phyloP scores from a whole-genome alignment of 2,329 filamentous ascomycete species.

The Aspergillus tamarii region DNA sequence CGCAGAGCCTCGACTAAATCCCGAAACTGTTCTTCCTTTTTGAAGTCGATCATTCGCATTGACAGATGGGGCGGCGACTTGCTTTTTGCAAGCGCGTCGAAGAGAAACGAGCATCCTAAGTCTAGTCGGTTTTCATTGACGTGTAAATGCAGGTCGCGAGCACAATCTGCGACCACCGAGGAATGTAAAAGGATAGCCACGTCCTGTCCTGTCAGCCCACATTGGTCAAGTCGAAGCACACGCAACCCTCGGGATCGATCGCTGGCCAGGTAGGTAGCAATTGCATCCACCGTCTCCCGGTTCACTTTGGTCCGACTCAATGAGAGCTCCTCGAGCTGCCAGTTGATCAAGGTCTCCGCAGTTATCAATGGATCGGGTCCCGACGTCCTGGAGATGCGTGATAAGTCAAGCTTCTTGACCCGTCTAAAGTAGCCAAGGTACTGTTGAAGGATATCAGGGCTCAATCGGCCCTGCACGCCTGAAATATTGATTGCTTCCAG shows the following conservation, averaged over 20 bases:
- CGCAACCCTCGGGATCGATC: conserved; percentile 63
- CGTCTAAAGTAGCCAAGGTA: conserved; percentile 69
- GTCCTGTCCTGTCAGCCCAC: conserved; percentile 66
- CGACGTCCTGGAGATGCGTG: conserved; percentile 65
- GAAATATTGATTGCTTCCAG: conserved; percentile 70
- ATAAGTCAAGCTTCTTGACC: conserved; percentile 68
- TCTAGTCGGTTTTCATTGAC: conserved; percentile 64
- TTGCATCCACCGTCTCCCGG: conserved; percentile 64
- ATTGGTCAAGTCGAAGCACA: conserved; percentile 67
- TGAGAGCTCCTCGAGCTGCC: conserved; percentile 68
- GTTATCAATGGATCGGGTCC: conserved; percentile 66
- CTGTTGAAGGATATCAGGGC: conserved; percentile 65
- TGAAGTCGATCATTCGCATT: conserved; percentile 70
- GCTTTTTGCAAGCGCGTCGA: conserved; percentile 52
- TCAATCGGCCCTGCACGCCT: conserved; percentile 66
- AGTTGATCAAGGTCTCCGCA: conserved; percentile 67
- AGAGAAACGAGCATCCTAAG: conserved; percentile 46
- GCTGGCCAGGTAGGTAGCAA: conserved; percentile 66
- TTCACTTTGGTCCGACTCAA: conserved; percentile 67
- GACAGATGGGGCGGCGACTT: conserved; percentile 66
- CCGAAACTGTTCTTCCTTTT: conserved; percentile 66
- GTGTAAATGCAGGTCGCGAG: conserved; percentile 65
- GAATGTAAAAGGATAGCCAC: conserved; percentile 67
- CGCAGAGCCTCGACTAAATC: conserved; percentile 65
- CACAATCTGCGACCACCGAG: conserved; percentile 57